Evolutionary conservation across 2,329 filamentous ascomycete species (phyloP).

Genomic region (Graphium sp.): DNA sequence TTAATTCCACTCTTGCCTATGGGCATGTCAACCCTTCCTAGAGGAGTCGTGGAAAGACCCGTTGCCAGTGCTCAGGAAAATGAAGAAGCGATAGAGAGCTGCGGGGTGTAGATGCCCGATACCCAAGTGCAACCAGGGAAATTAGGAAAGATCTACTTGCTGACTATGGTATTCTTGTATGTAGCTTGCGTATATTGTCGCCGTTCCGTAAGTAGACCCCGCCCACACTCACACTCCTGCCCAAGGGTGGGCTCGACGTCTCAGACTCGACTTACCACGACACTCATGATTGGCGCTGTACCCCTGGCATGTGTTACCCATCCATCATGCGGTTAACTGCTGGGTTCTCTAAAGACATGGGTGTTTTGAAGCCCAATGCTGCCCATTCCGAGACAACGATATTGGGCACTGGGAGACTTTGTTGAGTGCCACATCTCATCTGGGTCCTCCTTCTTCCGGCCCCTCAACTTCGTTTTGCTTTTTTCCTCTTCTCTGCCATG

Average conservation of each 20-base stretch:
- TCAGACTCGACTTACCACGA: conserved; percentile 9
- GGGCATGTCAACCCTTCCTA: background rate
- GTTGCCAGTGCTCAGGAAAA: background rate
- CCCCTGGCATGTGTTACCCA: conserved; percentile 7
- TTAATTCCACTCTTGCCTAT: background rate
- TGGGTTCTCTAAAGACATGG: conserved; percentile 1
- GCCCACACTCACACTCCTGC: no score
- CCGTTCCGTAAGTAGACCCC: conserved; percentile 82
- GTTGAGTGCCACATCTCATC: no score
- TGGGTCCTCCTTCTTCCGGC: conserved; percentile 4
- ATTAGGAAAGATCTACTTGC: no score
- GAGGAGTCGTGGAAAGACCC: background rate
- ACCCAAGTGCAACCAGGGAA: no score
- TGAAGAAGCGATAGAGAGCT: background rate
- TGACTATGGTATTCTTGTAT: conserved; percentile 26
- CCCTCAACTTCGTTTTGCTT: conserved; percentile 3
- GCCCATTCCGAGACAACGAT: conserved; percentile 5
- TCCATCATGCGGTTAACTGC: conserved; percentile 2
- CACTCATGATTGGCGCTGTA: background rate
- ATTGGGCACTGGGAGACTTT: no score
- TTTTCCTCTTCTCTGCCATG: conserved; percentile 2
- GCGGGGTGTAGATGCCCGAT: no score
- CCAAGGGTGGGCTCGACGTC: no score
- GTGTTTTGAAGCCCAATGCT: conserved; percentile 4
- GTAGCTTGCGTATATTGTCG: conserved; percentile 84